Evolutionary conservation across 768 basidiomycete genomes (phyloP).

Genomic region (Cubamyces sp.): DNA sequence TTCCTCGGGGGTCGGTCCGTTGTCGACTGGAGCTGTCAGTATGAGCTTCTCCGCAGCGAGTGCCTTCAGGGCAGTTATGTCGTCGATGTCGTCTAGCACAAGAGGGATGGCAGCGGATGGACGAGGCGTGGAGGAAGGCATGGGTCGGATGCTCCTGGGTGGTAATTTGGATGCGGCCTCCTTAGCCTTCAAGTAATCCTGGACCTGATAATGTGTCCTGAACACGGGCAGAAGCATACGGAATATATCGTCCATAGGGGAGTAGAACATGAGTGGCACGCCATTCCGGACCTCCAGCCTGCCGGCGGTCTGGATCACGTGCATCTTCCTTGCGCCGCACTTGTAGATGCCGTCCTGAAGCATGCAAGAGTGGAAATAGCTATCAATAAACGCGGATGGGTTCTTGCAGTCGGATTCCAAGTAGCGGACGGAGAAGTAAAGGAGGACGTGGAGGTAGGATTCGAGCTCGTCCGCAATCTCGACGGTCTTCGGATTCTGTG

Average conservation of each 20-base stretch:
- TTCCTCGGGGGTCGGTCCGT: too few species aligned
- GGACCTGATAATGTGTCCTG: neutral
- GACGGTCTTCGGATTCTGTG: neutral
- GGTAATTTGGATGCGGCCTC: too few species aligned
- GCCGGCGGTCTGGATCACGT: neutral
- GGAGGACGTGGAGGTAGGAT: constrained; percentile 22
- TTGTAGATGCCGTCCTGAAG: neutral
- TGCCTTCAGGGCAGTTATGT: too few species aligned
- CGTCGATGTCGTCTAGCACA: too few species aligned
- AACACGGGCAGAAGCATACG: neutral
- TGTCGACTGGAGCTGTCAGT: too few species aligned
- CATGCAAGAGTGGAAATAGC: neutral
- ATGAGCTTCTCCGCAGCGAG: too few species aligned
- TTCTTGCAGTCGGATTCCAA: neutral
- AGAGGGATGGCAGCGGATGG: too few species aligned
- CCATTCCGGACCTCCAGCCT: neutral
- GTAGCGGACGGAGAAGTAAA: constrained; percentile 12
- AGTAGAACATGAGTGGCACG: neutral
- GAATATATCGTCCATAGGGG: neutral
- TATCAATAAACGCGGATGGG: neutral
- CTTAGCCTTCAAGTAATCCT: neutral
- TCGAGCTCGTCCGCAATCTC: constrained; percentile 24
- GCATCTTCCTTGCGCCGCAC: constrained; percentile 6
- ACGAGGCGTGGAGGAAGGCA: neutral
- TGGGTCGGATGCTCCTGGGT: too few species aligned